Evolutionary conservation across 192 early-diverging fungal genomes (phyloP), one percentile per base, ranked within the genome.

Genomic region (Coemansia sp.): DNA sequence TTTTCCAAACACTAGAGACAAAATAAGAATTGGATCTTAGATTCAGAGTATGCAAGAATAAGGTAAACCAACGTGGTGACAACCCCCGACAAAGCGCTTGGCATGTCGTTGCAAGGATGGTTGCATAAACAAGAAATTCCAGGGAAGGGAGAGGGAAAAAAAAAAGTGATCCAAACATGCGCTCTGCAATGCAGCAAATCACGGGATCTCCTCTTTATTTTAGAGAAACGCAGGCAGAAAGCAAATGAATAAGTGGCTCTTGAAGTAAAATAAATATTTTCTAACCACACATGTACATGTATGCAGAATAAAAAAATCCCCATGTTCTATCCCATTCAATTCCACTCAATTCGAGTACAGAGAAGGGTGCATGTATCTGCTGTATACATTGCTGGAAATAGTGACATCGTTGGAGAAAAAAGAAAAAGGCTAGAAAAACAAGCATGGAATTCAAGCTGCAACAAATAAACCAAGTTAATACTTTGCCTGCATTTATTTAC

Each of bases 161-260:
- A 48, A 12, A 48, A 48, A 48, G 45, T 15, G 45, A 48, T 48
- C 45, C 45, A 48, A 48, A 48, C 45, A 48, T 48, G 17, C 57
- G 35, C 33, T 15, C 33, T 59, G 57, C 57, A 59, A 59, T 59
- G 57, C 57, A 22, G n/a, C 57, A 34, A 59, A 36, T 59, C 57
- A 59, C 35, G 57, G 35, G 57, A 59, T 59, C 15, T 36, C 57
- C 32, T 36, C 28, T 22, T 54, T 54, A 22, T 59, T 59, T 36
- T 36, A 36, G 33, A 59, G 33, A 59, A 33, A 59, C 12, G 35
- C 14, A 35, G 12, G 18, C 20, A 56, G 7, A 28, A 36, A 54
- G 52, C 18, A 22, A 37, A 36, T n/a, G 3, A 36, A 36, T 37
- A 37, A 36, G 34, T 57, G 28, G 28, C 35, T 59, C 17, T 59